Evolutionary conservation across 257 asterid species (phyloP).

Genomic region (Capsicum baccatum): DNA sequence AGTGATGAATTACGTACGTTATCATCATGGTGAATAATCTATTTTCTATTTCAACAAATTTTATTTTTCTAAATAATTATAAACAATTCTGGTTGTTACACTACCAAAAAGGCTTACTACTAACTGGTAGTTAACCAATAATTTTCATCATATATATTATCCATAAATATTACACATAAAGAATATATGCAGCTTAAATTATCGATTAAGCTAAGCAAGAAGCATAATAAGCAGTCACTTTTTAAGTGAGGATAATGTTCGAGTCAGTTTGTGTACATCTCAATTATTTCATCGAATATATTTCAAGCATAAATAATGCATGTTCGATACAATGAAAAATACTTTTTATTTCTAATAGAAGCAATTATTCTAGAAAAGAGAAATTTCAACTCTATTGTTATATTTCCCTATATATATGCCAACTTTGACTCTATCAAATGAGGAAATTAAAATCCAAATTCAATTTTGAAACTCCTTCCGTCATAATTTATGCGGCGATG

Average conservation of each 20-base stretch:
- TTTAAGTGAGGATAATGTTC: not conserved
- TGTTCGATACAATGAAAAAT: no score
- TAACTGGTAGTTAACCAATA: not conserved
- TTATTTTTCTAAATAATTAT: not conserved
- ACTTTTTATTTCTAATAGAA: no score
- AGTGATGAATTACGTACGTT: not conserved
- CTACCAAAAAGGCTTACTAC: not conserved
- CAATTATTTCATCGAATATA: not conserved
- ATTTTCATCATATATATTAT: not conserved
- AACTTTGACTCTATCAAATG: not conserved
- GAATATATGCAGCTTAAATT: no score
- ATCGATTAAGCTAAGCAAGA: no score
- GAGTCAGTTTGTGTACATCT: fast-evolving
- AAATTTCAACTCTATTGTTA: not conserved
- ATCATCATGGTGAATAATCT: not conserved
- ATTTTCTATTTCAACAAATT: constrained; percentile 4
- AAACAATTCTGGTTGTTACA: constrained; percentile 23
- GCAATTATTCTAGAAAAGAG: no score
- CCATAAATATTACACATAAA: not conserved
- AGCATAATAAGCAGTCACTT: not conserved
- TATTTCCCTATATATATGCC: not conserved
- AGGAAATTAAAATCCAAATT: not conserved
- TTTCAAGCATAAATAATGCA: not conserved
- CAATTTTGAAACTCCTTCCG: not conserved
- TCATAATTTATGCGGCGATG: not conserved